A percentile compares a stretch with the other conserved stretches of the same genome.
These are phyloP conservation scores for Colletotrichum sp. DNA, from an alignment of 2,329 filamentous ascomycete genomes.

Conservation along the genomic window DNA sequence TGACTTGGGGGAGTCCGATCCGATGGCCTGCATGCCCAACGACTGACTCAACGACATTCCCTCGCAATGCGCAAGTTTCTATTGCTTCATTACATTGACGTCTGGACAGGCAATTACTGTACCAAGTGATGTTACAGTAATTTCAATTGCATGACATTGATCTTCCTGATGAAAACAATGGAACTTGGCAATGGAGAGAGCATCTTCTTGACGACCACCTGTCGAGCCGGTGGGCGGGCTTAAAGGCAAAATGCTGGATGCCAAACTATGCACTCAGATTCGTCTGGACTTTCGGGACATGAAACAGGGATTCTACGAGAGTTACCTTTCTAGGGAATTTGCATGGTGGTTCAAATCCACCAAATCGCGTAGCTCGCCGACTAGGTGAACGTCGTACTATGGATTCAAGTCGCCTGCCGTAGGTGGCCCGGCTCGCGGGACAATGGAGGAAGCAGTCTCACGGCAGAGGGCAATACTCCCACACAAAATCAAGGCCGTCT, in stretches of 20 bases:
- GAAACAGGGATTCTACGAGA: neutral
- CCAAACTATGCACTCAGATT: neutral
- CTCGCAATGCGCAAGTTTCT: neutral
- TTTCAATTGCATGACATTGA: accelerated
- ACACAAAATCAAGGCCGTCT: conserved; percentile 3
- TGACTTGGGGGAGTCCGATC: neutral
- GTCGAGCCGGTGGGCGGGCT: neutral
- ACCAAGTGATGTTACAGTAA: accelerated
- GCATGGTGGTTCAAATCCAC: neutral
- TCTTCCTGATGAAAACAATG: neutral
- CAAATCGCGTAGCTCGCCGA: neutral
- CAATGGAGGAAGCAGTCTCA: neutral
- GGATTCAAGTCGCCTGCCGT: neutral
- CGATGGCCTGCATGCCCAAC: neutral
- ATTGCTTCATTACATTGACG: neutral
- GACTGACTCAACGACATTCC: neutral
- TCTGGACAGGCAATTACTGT: neutral
- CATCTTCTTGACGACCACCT: neutral
- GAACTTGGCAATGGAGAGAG: neutral
- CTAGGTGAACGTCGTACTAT: neutral
- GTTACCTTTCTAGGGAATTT: neutral
- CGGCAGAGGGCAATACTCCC: neutral
- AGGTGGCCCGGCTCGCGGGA: neutral
- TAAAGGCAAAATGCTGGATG: neutral
- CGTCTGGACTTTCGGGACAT: neutral